Conservation (phyloP, 108 stramenopile species). For the Skeletonema tropicum region DNA sequence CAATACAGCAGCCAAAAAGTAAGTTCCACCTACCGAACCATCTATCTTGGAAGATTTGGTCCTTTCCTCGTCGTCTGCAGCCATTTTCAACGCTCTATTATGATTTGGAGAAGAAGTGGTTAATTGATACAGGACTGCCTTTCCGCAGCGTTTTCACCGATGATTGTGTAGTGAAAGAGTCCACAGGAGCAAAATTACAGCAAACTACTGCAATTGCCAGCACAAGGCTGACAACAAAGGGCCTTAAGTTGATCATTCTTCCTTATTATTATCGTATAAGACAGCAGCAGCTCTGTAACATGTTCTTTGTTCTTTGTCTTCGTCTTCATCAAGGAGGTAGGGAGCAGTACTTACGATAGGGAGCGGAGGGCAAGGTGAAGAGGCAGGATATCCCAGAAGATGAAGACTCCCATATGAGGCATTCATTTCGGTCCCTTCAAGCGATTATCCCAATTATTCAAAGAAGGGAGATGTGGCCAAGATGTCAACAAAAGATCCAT, state of each 20-base stretch:
- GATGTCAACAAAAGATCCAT: no score
- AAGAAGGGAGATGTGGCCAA: no score
- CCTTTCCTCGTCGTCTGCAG: background rate
- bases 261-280: no score
- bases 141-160: background rate
- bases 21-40: constrained; percentile 18
- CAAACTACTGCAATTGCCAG: background rate
- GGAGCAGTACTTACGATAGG: no score
- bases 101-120: background rate
- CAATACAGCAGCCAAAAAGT: constrained; percentile 28
- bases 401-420: no score
- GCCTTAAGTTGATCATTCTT: background rate
- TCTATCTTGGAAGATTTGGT: background rate
- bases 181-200: background rate
- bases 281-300: no score
- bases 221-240: background rate
- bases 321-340: no score
- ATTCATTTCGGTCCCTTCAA: no score
- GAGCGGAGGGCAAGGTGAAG: no score
- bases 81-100: background rate
- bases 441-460: no score
- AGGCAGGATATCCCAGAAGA: no score
- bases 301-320: no score
- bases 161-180: background rate
- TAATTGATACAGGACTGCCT: background rate